phyloP scores from a whole-genome alignment of 2,329 filamentous ascomycete species.

The Cephalotrichum gorgonifer region DNA sequence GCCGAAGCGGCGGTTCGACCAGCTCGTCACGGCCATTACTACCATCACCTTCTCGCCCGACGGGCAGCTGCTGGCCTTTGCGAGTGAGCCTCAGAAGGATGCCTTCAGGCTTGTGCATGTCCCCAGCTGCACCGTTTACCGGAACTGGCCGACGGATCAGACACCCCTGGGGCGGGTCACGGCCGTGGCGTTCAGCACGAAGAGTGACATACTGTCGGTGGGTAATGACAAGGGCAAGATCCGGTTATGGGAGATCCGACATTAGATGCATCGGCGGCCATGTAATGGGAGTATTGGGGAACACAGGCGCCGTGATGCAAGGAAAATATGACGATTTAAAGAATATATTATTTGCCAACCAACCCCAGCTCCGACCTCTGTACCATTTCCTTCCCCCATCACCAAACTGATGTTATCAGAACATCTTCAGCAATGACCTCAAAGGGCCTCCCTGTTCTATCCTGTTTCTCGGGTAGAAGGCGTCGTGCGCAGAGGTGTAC shows the following conservation, averaged over 20 bases:
- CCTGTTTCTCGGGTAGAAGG: slow-evolving; percentile 33
- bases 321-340: background rate
- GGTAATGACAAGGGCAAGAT: slow-evolving; percentile 86
- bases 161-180: slow-evolving; percentile 82
- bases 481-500: slow-evolving; percentile 24
- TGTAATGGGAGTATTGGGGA: background rate
- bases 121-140: slow-evolving; percentile 85
- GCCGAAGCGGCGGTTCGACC: slow-evolving; percentile 66
- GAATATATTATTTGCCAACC: background rate
- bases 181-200: slow-evolving; percentile 55
- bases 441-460: slow-evolving; percentile 30
- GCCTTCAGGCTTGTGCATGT: slow-evolving; percentile 80
- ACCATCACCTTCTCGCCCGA: slow-evolving; percentile 75
- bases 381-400: background rate
- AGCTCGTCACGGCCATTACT: slow-evolving; percentile 78
- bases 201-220: slow-evolving; percentile 65
- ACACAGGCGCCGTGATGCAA: background rate
- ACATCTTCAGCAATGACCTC: slow-evolving; percentile 23
- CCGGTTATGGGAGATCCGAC: slow-evolving; percentile 72
- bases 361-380: background rate
- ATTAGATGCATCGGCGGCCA: slow-evolving; percentile 5
- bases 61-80: slow-evolving; percentile 81
- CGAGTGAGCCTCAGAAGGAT: slow-evolving; percentile 78
- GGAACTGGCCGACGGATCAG: slow-evolving; percentile 89
- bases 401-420: background rate